These are phyloP conservation scores for Cyclocybe cylindracea DNA, from an alignment of 768 basidiomycete species.

Conservation along the genomic window DNA sequence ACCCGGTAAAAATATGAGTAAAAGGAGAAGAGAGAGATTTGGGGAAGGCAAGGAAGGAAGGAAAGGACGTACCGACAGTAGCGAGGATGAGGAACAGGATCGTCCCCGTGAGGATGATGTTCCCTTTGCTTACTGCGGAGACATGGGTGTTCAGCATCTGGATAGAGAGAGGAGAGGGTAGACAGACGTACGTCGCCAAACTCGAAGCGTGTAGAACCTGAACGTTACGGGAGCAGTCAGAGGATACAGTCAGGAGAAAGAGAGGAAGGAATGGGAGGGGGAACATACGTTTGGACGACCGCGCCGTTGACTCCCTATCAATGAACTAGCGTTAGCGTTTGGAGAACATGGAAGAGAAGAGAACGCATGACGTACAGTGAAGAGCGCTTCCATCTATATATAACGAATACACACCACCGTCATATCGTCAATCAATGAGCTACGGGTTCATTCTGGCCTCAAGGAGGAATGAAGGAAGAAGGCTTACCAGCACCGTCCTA, in stretches of 20 bases:
- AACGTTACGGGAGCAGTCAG: neutral
- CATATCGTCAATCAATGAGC: neutral
- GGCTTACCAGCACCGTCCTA: conserved; percentile 41
- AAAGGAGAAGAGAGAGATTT: no score
- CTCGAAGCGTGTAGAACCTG: conserved; percentile 51
- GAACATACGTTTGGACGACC: conserved; percentile 51
- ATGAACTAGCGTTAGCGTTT: conserved; percentile 1
- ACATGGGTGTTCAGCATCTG: no score
- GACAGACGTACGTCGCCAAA: conserved; percentile 47
- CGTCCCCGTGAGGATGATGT: conserved; percentile 28
- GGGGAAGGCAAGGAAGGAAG: no score
- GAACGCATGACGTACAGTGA: conserved; percentile 34
- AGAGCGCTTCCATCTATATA: conserved; percentile 44
- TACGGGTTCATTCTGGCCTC: no score
- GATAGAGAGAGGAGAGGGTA: no score
- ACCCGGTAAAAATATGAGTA: neutral
- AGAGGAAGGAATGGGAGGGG: no score
- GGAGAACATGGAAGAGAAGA: neutral
- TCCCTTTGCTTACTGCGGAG: conserved; percentile 41
- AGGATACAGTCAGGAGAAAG: neutral
- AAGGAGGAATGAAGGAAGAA: no score
- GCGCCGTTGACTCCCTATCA: conserved; percentile 49
- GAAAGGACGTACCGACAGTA: conserved; percentile 28
- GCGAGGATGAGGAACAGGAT: conserved; percentile 33
- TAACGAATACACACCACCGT: neutral